Base-by-base conservation (phyloP, 1,284 basidiomycete genomes). In the Irpex lacteus region DNA sequence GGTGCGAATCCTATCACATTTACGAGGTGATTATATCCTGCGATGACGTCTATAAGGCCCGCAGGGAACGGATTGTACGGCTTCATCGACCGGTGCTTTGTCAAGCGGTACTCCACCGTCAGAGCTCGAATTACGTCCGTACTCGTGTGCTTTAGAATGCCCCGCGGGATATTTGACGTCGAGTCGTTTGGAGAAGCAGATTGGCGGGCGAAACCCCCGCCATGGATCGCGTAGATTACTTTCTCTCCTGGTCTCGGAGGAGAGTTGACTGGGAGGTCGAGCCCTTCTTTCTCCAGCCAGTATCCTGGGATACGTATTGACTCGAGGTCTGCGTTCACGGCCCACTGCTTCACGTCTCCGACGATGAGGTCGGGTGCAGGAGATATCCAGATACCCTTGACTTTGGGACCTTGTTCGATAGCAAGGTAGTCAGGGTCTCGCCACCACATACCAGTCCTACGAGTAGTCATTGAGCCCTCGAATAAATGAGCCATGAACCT, bases 251-350 rank as follows among this genome's bases (percentile, higher is more conserved):
- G 75, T 54, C 70, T 71, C 2, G 82, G 76, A 1, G 76, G 68
- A 34, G 80, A 70, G 3, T 74, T 77, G 32, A 40, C 32, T 15
- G 70, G 67, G 50, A 80, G 75, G 9, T 73, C 67, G 1, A 68
- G 66, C 1, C 77, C 80, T 26, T 75, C 70, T 69, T 79, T 80
- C 71, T 82, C 78, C 26, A 80, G 71, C 85, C 86, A 87, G 68
- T 87, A 88, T 1, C 84, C 85, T 5, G 85, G 82, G 44, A 88
- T 78, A 32, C 76, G 76, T 37, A 77, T 70, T 0, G 81, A 73
- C 4, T 72, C 59, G n/a, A 86, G 81, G 3, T 74, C 69, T 4
- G 80, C 76, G 15, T 73, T 70, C 7, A 72, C 69, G 4, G 81
- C 79, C 77, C 76, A 84, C 26, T 69, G 69, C 60, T 80, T 72